These are phyloP conservation scores for Arabidopsis suecica DNA, from an alignment of 345 rosid species.

Conservation along the genomic window DNA sequence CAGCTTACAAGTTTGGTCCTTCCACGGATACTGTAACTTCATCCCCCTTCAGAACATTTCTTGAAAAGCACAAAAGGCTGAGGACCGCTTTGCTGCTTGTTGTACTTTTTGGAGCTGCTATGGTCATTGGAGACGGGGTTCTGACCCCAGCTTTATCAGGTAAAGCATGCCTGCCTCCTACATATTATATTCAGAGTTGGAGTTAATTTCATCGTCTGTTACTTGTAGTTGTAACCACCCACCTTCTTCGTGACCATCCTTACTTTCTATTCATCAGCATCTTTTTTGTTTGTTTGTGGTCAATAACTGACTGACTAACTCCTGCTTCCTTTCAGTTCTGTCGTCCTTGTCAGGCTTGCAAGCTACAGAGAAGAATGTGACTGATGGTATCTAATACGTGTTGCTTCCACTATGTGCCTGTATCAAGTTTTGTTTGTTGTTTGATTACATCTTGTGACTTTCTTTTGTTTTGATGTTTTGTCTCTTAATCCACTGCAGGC, in stretches of 20 bases:
- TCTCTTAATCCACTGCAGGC: conserved; percentile 51
- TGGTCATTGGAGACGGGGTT: conserved; percentile 92
- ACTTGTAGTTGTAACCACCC: conserved; percentile 12
- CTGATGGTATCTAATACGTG: conserved; percentile 54
- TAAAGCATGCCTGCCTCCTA: conserved; percentile 25
- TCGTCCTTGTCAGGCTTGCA: conserved; percentile 82
- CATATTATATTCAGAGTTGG: background rate
- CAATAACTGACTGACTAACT: conserved; percentile 13
- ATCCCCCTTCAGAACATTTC: conserved; percentile 65
- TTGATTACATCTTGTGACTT: conserved; percentile 25
- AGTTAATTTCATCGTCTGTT: conserved; percentile 1
- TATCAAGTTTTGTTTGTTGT: conserved; percentile 7
- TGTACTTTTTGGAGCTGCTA: conserved; percentile 82
- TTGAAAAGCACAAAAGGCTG: conserved; percentile 80
- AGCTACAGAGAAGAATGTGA: conserved; percentile 56
- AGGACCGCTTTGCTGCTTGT: conserved; percentile 74
- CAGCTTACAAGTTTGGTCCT: conserved; percentile 74
- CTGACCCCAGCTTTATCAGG: conserved; percentile 95
- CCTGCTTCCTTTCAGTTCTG: conserved; percentile 68
- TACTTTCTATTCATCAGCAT: conserved; percentile 11
- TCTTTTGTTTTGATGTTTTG: background rate
- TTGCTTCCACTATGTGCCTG: conserved; percentile 20
- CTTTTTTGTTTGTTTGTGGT: background rate
- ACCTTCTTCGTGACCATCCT: conserved; percentile 9
- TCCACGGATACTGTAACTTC: conserved; percentile 48